These are phyloP conservation scores for Penicillium roqueforti DNA, from an alignment of 495 filamentous ascomycete genomes.

Conservation along the genomic window DNA sequence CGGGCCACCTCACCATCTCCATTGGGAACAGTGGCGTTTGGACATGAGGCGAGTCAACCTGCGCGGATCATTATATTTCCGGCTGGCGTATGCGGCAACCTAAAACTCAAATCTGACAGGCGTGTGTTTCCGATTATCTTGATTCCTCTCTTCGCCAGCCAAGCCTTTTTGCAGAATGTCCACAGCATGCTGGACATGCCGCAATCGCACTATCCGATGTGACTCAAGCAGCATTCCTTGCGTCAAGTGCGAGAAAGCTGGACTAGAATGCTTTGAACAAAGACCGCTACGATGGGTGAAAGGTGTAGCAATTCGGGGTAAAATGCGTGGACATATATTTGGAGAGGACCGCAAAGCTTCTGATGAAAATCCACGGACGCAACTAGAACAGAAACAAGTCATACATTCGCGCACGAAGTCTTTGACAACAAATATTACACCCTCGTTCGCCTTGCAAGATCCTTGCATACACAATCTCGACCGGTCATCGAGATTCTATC, in stretches of 20 bases:
- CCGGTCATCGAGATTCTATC: slow-evolving; percentile 2
- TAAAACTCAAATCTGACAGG: too few species aligned
- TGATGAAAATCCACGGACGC: not conserved
- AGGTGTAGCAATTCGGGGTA: slow-evolving; percentile 38
- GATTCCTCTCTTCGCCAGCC: too few species aligned
- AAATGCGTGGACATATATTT: slow-evolving; percentile 21
- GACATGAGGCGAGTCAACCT: too few species aligned
- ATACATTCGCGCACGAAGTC: not conserved
- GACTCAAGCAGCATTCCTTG: slow-evolving; percentile 33
- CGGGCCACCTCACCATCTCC: too few species aligned
- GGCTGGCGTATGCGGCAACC: too few species aligned
- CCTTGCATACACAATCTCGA: not conserved
- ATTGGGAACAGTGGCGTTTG: too few species aligned
- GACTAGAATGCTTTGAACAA: slow-evolving; percentile 47
- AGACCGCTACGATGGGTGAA: slow-evolving; percentile 40
- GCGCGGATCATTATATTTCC: too few species aligned
- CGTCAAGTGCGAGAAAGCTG: slow-evolving; percentile 34
- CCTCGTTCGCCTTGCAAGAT: not conserved
- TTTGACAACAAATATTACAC: not conserved
- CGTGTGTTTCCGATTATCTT: too few species aligned
- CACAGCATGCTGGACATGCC: slow-evolving; percentile 46
- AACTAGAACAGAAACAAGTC: not conserved
- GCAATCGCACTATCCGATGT: slow-evolving; percentile 49
- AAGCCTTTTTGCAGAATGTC: not conserved
- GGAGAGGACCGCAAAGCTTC: not conserved